Conservation (phyloP, 805 yeast species). For the Candida xyloterini region DNA sequence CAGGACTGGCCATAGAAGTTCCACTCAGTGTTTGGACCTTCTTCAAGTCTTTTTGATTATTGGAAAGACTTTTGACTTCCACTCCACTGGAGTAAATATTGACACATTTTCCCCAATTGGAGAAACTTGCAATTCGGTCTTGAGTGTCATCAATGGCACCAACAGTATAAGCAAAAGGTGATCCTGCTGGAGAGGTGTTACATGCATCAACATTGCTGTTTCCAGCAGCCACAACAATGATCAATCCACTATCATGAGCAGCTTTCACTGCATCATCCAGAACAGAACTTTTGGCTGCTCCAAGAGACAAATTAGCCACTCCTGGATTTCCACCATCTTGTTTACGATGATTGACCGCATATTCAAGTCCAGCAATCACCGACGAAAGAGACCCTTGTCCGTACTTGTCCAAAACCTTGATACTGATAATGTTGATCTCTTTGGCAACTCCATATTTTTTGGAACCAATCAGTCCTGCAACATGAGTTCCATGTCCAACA, state of each 20-base stretch:
- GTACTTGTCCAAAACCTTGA: slow-evolving; percentile 63
- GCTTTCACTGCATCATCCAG: slow-evolving; percentile 75
- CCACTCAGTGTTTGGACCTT: slow-evolving; percentile 51
- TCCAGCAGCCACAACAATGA: slow-evolving; percentile 84
- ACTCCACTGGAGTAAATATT: slow-evolving; percentile 85
- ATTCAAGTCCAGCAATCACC: slow-evolving; percentile 65
- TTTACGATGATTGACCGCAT: slow-evolving; percentile 57
- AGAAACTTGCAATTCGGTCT: slow-evolving; percentile 69
- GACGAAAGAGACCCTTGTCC: slow-evolving; percentile 74
- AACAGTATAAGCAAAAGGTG: slow-evolving; percentile 67
- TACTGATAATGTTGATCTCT: slow-evolving; percentile 57
- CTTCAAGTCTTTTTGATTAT: slow-evolving; percentile 21
- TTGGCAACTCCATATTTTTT: slow-evolving; percentile 81
- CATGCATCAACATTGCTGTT: slow-evolving; percentile 79
- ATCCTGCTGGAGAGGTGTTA: slow-evolving; percentile 80
- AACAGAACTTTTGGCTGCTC: slow-evolving; percentile 64
- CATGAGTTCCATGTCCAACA: slow-evolving; percentile 92
- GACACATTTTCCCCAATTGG: slow-evolving; percentile 95
- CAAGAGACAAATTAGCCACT: slow-evolving; percentile 78
- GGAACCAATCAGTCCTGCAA: slow-evolving; percentile 86
- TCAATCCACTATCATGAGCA: slow-evolving; percentile 68
- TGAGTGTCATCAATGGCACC: slow-evolving; percentile 82
- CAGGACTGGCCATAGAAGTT: slow-evolving; percentile 80
- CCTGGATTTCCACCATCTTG: slow-evolving; percentile 38
- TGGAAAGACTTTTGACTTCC: slow-evolving; percentile 54